Evolutionary conservation across 179 eudicot species (phyloP).

Genomic region (Beta lomatogona): DNA sequence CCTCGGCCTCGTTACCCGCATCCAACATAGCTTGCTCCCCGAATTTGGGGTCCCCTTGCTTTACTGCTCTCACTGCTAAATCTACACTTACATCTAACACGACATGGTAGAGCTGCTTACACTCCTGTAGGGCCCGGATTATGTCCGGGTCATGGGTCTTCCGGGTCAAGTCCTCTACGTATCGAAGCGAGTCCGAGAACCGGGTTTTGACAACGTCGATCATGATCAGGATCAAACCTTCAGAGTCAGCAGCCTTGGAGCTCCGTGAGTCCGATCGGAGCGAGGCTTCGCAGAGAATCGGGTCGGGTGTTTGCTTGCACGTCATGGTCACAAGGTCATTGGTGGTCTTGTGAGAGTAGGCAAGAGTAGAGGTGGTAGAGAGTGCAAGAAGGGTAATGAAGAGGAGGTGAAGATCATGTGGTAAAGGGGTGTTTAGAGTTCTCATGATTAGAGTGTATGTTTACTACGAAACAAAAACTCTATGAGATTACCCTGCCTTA

Average conservation of each 20-base stretch:
- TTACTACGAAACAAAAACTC: background rate
- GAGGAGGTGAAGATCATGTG: conserved; percentile 19
- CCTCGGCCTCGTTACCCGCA: conserved; percentile 44
- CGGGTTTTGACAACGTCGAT: conserved; percentile 38
- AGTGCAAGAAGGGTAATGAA: background rate
- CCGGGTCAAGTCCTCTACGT: conserved; percentile 18
- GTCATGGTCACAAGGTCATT: conserved; percentile 33
- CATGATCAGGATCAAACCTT: conserved; percentile 37
- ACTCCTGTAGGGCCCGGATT: conserved; percentile 28
- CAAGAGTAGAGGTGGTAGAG: background rate
- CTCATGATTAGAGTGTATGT: background rate
- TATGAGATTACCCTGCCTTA: background rate
- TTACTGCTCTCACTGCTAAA: conserved; percentile 36
- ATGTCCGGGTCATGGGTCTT: conserved; percentile 29
- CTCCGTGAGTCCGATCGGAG: conserved; percentile 48
- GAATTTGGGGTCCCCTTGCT: conserved; percentile 44
- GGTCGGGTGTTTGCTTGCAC: conserved; percentile 44
- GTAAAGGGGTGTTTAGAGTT: background rate
- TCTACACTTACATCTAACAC: conserved; percentile 34
- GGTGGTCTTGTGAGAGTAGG: conserved; percentile 12
- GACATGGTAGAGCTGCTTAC: conserved; percentile 19
- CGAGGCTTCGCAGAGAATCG: conserved; percentile 33
- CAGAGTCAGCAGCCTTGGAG: conserved; percentile 27
- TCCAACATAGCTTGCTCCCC: conserved; percentile 48
- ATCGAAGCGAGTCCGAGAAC: conserved; percentile 31